Percentiles rank a stretch among this genome's conserved stretches.
These are phyloP conservation scores for Kodamaea kakaduensis DNA, from an alignment of 805 yeast genomes.

Conservation along the genomic window DNA sequence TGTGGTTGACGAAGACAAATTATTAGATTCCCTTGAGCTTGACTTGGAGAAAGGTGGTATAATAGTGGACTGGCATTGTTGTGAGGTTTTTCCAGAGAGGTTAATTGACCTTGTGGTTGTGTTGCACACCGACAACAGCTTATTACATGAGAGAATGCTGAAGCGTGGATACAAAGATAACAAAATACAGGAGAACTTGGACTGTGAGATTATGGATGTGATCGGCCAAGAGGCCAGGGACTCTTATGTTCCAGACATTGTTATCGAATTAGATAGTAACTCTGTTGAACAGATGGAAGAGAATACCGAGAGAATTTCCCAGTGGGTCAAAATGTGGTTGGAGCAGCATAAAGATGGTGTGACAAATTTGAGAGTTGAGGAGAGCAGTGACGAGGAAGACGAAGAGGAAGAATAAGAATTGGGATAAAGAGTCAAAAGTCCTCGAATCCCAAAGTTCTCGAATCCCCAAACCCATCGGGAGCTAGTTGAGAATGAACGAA, in stretches of 20 bases:
- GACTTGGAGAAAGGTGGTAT: conserved; percentile 79
- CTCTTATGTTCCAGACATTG: conserved; percentile 71
- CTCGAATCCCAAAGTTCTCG: too few relatives aligned
- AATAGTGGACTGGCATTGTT: conserved; percentile 96
- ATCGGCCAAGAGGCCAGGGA: conserved; percentile 83
- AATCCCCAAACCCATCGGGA: too few relatives aligned
- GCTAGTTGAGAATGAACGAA: too few relatives aligned
- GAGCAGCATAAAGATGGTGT: conserved; percentile 42
- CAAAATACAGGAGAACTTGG: conserved; percentile 87
- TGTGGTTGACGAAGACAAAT: conserved; percentile 88
- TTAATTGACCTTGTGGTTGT: conserved; percentile 91
- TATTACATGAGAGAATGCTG: conserved; percentile 69
- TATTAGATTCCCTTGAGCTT: conserved; percentile 77
- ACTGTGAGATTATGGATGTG: conserved; percentile 96
- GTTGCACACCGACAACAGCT: conserved; percentile 68
- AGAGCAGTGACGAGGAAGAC: conserved; percentile 13
- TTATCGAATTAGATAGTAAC: conserved; percentile 75
- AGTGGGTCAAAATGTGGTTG: conserved; percentile 78
- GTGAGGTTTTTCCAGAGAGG: conserved; percentile 91
- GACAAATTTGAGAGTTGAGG: conserved; percentile 22
- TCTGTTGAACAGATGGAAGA: conserved; percentile 70
- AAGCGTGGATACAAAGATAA: conserved; percentile 74
- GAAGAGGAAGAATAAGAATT: conserved; percentile 7
- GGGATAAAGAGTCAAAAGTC: too few relatives aligned
- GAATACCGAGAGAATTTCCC: conserved; percentile 71